Base-by-base conservation (phyloP, 106 monocot species). In the Chionographis japonica region DNA sequence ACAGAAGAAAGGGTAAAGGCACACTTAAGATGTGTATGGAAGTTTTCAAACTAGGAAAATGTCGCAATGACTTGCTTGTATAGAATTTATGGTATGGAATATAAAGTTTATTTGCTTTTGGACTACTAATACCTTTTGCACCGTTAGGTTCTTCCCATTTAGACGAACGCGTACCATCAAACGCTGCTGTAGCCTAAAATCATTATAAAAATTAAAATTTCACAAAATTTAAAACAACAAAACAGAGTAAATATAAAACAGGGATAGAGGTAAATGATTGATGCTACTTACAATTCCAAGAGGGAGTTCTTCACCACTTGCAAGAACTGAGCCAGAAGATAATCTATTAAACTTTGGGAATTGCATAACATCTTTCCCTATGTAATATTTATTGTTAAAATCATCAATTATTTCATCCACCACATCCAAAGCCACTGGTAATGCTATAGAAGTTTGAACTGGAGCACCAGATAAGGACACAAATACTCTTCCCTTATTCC, bases 141-240 rank as follows among this genome's bases (percentile, higher is more conserved):
- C 95, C 95, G 84, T 86, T 84, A 64, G 95, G 95, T 76, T 95
- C 91, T 75, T 89, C 95, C 91, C 95, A 95, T 79, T 95, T 95
- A 66, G 83, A 84, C 6, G 40, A 46, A 58, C 62, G 75, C 52
- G 68, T 70, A 42, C 95, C 95, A 68, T 95, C 95, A 89, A 92
- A 91, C 72, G 95, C 95, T 65, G 88, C 71, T 53, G 86, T 95
- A 62, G 86, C 81, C 95, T 95, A 71, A 19, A 68, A 49, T 42
- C 16, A 66, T 52, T 39, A 52, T 16, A 64, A 67, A 50, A 14
- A 74, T 13, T 50, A 10, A 3, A 63, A 50, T 46, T 6, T 50
- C 41, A n/a, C 39, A 39, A 57, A 65, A 60, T 2, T 20, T 11
- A 37, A 14, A 65, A 50, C 7, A 53, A 57, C 35, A 56, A 12